These are phyloP conservation scores for Platanthera zijinensis DNA, from an alignment of 106 monocot species.

Conservation along the genomic window DNA sequence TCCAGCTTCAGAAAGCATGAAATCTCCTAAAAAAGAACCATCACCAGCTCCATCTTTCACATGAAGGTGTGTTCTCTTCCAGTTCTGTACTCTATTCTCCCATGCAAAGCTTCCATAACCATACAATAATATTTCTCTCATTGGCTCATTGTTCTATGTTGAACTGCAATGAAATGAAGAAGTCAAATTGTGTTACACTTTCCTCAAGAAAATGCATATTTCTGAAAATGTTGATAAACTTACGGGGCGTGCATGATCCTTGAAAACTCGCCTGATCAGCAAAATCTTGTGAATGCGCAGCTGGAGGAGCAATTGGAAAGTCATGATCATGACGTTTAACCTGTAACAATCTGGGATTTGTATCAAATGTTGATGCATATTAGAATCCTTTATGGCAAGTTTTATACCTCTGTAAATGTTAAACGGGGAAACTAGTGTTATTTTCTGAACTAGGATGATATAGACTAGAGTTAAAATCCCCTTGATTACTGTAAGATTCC, in stretches of 20 bases:
- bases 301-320: background rate
- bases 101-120: slow-evolving; percentile 38
- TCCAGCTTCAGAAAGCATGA: background rate
- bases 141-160: slow-evolving; percentile 12
- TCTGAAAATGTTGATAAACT: background rate
- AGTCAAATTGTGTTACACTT: no score
- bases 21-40: slow-evolving; percentile 4
- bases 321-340: slow-evolving; percentile 3
- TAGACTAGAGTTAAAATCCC: no score
- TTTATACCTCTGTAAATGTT: slow-evolving; percentile 17
- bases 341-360: background rate
- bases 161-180: slow-evolving; percentile 12
- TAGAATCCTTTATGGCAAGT: background rate
- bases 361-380: background rate
- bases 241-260: background rate
- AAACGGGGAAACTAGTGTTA: slow-evolving; percentile 5
- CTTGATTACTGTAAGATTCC: background rate
- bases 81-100: slow-evolving; percentile 17
- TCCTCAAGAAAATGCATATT: background rate
- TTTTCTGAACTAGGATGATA: background rate
- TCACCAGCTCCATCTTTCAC: slow-evolving; percentile 1
- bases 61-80: slow-evolving; percentile 13
- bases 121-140: slow-evolving; percentile 18
- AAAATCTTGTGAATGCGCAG: background rate
- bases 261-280: background rate